These are phyloP conservation scores for Nakazawaea populi DNA, from an alignment of 805 yeast species.

Conservation along the genomic window DNA sequence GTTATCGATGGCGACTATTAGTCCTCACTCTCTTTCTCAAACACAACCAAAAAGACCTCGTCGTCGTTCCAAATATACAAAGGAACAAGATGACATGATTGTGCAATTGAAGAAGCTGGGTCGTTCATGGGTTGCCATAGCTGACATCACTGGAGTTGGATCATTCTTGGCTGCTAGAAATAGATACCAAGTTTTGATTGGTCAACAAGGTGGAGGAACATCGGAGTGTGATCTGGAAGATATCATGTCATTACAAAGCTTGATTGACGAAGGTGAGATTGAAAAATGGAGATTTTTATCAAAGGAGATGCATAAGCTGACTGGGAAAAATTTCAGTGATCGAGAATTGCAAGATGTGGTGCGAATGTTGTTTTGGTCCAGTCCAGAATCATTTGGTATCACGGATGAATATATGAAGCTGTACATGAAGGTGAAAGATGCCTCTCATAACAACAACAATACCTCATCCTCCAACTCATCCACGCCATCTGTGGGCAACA, in stretches of 20 bases:
- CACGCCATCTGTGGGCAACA: slow-evolving; percentile 5
- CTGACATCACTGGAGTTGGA: slow-evolving; percentile 56
- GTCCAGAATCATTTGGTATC: slow-evolving; percentile 56
- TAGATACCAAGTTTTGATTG: slow-evolving; percentile 73
- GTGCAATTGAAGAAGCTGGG: slow-evolving; percentile 57
- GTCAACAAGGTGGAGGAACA: slow-evolving; percentile 75
- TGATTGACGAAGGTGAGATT: slow-evolving; percentile 64
- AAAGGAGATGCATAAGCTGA: slow-evolving; percentile 49
- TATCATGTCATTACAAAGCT: slow-evolving; percentile 37
- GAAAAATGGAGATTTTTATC: slow-evolving; percentile 68
- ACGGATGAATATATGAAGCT: slow-evolving; percentile 38
- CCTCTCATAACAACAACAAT: neutral
- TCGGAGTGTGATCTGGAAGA: slow-evolving; percentile 59
- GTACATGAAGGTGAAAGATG: slow-evolving; percentile 11
- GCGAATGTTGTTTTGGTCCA: slow-evolving; percentile 43
- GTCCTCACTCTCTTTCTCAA: slow-evolving; percentile 36
- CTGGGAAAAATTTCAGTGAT: slow-evolving; percentile 45
- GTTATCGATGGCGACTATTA: slow-evolving; percentile 31
- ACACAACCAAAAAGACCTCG: slow-evolving; percentile 44
- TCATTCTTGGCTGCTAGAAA: slow-evolving; percentile 70
- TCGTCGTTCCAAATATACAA: slow-evolving; percentile 63
- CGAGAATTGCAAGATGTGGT: slow-evolving; percentile 51
- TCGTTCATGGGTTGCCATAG: slow-evolving; percentile 69
- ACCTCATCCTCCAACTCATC: slow-evolving; percentile 14
- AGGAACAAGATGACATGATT: slow-evolving; percentile 63